Evolutionary conservation across 305 asterid genomes (phyloP), one percentile per base, ranked within the genome.

Genomic region (Fraxinus angustifolia): DNA sequence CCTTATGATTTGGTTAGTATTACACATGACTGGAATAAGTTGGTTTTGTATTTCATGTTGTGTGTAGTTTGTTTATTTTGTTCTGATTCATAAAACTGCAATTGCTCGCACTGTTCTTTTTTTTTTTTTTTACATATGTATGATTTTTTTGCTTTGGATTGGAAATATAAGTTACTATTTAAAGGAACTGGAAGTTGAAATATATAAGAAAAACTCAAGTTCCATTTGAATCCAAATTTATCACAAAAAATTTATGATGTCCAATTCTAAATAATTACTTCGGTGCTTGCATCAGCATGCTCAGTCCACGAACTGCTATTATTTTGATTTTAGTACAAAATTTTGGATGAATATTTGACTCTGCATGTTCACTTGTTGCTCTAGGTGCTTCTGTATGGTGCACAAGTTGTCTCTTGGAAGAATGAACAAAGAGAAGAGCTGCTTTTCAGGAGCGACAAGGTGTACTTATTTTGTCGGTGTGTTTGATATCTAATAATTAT

Each of bases 401-500:
- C 91, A 28, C 98, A 91, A 82, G 91, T 94, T 78, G 82, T 91
- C 75, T 92, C 98, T 16, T 92, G 97, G 98, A 94, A 94, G 89
- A 94, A 89, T 80, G 93, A 90, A 77, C 89, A 82, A 85, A 85
- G 97, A 79, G 91, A 94, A 79, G 97, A 94, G 88, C 82, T 92
- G 89, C 90, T 94, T 30, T 94, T 90, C 76, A 83, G 80, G 89
- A 89, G 87, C 86, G 89, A 85, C 81, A 94, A 92, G 97, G 98
- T 94, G 86, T 83, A 81, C 78, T 79, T 62, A 35, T 35, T 73
- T 45, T 21, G n/a, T 53, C 35, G 16, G 34, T 53, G 28, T 4
- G 11, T 79, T 56, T 48, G 50, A 21, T 68, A 35, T 79, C 45
- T 42, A 31, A 10, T 72, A 70, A 48, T 10, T 5, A 4, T 23